Conservation (phyloP, 768 basidiomycete species). For the Suillus americanus region DNA sequence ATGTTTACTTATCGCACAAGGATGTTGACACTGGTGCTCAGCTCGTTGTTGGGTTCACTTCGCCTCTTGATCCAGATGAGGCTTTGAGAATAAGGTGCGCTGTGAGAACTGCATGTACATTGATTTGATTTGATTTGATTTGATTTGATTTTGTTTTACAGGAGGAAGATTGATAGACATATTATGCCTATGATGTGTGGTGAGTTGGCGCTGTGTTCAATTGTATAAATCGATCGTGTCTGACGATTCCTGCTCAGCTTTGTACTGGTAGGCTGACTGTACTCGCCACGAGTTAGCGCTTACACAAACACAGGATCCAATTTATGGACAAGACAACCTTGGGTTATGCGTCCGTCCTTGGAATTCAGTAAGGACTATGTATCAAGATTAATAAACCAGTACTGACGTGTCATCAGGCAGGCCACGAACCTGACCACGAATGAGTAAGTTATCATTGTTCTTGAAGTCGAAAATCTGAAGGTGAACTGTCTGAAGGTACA, state of each 20-base stretch:
- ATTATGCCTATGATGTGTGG: constrained; percentile 64
- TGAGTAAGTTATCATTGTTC: constrained; percentile 41
- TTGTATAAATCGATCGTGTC: neutral
- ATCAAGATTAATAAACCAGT: neutral
- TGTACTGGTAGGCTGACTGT: constrained; percentile 42
- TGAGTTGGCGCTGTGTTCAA: constrained; percentile 31
- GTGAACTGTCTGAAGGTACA: constrained; percentile 42
- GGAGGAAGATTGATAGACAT: constrained; percentile 60
- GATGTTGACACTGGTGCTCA: constrained; percentile 58
- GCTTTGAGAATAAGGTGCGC: constrained; percentile 46
- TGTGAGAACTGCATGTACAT: neutral
- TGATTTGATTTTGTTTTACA: constrained; percentile 7
- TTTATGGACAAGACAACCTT: constrained; percentile 72
- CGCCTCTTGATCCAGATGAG: constrained; percentile 46
- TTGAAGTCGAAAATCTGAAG: neutral
- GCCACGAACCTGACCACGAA: constrained; percentile 60
- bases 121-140: neutral
- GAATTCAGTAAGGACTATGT: constrained; percentile 48
- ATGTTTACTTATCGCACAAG: constrained; percentile 22
- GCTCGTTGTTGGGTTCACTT: constrained; percentile 41
- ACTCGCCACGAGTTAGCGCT: neutral
- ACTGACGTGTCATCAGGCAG: constrained; percentile 34
- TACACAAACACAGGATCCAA: constrained; percentile 46
- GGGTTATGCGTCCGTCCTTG: constrained; percentile 59
- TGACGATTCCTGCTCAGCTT: constrained; percentile 36